Evolutionary conservation across 1,139 yeast genomes (phyloP), one percentile per base, ranked within the genome.

Genomic region (Saccharomyces hybrid): DNA sequence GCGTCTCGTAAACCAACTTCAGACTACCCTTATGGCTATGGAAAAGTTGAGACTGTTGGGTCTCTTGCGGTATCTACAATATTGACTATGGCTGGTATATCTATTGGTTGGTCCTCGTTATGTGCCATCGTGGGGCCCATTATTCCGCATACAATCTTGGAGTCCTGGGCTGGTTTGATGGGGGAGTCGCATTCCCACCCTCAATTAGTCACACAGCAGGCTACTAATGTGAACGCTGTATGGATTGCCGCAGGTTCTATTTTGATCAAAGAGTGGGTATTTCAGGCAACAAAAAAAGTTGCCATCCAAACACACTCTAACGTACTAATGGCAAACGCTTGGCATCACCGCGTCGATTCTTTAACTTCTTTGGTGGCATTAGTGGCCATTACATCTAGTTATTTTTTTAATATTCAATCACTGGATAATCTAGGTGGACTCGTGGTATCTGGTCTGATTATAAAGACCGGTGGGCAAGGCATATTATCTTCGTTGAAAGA

Each of bases 261-360:
- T 57, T 79, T 78, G 2, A 80, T 90, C 51, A 93, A 93, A 67
- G 99, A 93, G 70, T 78, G 96, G 78, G 81, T 93, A 50, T 93
- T 82, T 72, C 82, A 82, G 56, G 87, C 88, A 14, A 93, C 99
- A 0, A 79, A 85, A 74, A 80, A 82, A 59, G 83, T 93, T 19
- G 98, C 97, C 2, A 75, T 77, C 48, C 75, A 78, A 58, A 81
- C 90, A 31, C 86, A 88, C 65, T 89, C 97, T 1, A 88, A 89
- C 59, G 98, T 93, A 4, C 77, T 93, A 54, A 84, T 89, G 51
- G 99, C 99, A 5, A 93, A 93, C 67, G 99, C 99, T 2, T 93
- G 98, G 98, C 99, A 93, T 69, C 99, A 93, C 67, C 79, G 99
- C 59, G 91, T 93, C n/a, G 99, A 93, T 69, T 86, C 96, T 1